phyloP scores from a whole-genome alignment of 2,329 filamentous ascomycete genomes.

The Pseudocercospora crystallina region DNA sequence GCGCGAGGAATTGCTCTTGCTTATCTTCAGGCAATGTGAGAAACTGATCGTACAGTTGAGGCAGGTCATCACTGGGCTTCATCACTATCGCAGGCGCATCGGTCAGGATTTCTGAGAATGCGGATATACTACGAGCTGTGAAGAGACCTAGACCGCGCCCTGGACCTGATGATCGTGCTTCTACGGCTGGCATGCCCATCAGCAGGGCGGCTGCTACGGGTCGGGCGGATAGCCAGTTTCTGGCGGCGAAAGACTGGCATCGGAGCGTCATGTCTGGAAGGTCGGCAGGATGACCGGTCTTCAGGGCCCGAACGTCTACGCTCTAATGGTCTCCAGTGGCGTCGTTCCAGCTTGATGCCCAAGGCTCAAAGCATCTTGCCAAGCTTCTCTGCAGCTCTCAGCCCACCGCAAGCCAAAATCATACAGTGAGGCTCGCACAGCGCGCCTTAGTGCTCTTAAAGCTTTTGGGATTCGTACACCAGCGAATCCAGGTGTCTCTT shows the following conservation, averaged over 20 bases:
- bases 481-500: no score
- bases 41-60: conserved; percentile 23
- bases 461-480: no score
- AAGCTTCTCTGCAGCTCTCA: no score
- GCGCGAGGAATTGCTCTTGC: conserved; percentile 13
- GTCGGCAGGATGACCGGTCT: no score
- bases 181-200: conserved; percentile 14
- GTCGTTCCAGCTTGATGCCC: no score
- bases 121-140: conserved; percentile 12
- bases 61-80: conserved; percentile 25
- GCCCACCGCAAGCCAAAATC: no score
- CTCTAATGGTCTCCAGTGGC: no score
- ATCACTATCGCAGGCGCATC: conserved; percentile 23
- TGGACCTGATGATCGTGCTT: conserved; percentile 15
- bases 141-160: conserved; percentile 26
- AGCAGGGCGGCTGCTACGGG: conserved; percentile 16
- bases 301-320: no score
- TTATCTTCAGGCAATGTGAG: conserved; percentile 13
- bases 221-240: conserved; percentile 20
- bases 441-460: no score
- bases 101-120: conserved; percentile 18
- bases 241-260: conserved; percentile 14
- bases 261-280: conserved; percentile 1
- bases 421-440: no score
- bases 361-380: no score